phyloP scores from a whole-genome alignment of 192 early-diverging fungal species.

The Glomus cerebriforme region DNA sequence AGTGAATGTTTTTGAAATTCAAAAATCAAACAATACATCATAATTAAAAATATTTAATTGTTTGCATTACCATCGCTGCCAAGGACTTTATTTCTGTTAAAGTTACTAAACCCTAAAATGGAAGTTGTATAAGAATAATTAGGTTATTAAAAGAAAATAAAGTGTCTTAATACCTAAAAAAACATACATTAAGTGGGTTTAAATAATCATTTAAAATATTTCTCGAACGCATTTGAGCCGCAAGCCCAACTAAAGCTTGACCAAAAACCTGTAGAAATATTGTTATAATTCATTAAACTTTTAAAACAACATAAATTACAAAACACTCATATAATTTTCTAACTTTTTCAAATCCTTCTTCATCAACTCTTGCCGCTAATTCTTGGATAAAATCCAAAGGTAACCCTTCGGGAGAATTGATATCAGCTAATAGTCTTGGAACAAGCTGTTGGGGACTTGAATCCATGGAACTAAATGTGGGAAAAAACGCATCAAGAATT shows the following conservation, averaged over 20 bases:
- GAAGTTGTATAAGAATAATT: conserved; percentile 26
- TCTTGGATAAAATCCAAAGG: conserved; percentile 67
- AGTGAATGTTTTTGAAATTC: neutral
- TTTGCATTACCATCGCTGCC: conserved; percentile 46
- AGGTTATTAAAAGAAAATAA: neutral
- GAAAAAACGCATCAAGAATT: neutral
- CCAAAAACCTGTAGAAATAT: conserved; percentile 52
- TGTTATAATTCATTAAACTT: neutral
- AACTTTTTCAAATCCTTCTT: conserved; percentile 67
- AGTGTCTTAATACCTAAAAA: neutral
- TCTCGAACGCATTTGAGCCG: conserved; percentile 45
- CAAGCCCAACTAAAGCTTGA: conserved; percentile 52
- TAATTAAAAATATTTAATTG: neutral
- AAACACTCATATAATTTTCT: neutral
- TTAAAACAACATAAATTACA: neutral
- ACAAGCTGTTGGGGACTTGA: conserved; percentile 52
- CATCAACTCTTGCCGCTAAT: conserved; percentile 58
- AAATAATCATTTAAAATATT: conserved; percentile 53
- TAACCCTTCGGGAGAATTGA: conserved; percentile 61
- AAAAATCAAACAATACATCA: neutral
- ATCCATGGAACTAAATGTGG: neutral
- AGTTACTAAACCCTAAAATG: conserved; percentile 47
- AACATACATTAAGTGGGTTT: conserved; percentile 47
- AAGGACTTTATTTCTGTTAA: conserved; percentile 59
- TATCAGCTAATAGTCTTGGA: conserved; percentile 50